phyloP scores from a whole-genome alignment of 257 asterid genomes.

The Solanum paucissectum region DNA sequence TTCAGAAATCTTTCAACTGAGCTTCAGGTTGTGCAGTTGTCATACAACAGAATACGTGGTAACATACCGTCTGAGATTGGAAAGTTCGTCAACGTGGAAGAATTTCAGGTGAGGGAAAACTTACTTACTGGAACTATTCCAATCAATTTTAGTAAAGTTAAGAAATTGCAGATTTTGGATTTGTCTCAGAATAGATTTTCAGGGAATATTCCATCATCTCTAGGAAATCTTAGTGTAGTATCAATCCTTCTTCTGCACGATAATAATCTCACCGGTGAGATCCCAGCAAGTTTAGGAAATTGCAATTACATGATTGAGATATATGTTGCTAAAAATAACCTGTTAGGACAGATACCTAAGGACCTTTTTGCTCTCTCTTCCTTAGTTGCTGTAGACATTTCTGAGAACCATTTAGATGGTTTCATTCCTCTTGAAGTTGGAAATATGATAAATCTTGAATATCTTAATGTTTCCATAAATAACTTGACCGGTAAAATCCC shows the following conservation, averaged over 20 bases:
- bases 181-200: constrained; percentile 8
- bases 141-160: constrained; percentile 1
- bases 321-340: constrained; percentile 2
- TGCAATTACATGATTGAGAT: background rate
- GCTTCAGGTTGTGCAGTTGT: background rate
- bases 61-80: constrained; percentile 10
- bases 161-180: background rate
- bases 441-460: constrained; percentile 1
- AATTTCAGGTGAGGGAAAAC: constrained; percentile 1
- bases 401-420: constrained; percentile 10
- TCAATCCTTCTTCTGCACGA: background rate
- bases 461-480: constrained; percentile 7
- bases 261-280: constrained; percentile 1
- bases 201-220: constrained; percentile 3
- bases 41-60: constrained; percentile 8
- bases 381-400: constrained; percentile 3
- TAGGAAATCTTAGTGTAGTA: constrained; percentile 12
- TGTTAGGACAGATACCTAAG: constrained; percentile 3
- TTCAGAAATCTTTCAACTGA: constrained; percentile 4
- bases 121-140: constrained; percentile 13
- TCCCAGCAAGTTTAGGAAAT: constrained; percentile 9
- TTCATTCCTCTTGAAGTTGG: constrained; percentile 15
- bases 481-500: constrained; percentile 11
- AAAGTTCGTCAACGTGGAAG: background rate
- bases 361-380: constrained; percentile 7